Evolutionary conservation across 2,329 filamentous ascomycete species (phyloP), one percentile per base, ranked within the genome.

Genomic region (Zymoseptoria brevis): DNA sequence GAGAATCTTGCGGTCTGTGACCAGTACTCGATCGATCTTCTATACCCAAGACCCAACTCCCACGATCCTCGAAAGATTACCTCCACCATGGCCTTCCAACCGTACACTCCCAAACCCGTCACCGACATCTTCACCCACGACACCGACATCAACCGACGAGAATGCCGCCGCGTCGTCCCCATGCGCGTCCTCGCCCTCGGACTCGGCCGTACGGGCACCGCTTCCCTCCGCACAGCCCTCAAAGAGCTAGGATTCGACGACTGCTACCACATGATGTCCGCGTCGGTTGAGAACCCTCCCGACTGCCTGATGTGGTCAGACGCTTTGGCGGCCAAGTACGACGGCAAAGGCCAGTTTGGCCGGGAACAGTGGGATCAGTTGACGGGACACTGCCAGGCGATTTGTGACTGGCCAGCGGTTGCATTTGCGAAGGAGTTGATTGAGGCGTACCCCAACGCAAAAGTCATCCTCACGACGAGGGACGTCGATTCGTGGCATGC

Each of bases 201-300:
- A 52, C 79, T 89, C 19, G 85, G 85, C 57, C 80, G 87, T 63
- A 90, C 87, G 8, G 87, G 87, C 68, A 89, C 87, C 67, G 82
- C 85, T 35, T 89, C 85, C 50, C 81, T 88, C 69, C 80, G 85
- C 62, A 81, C 80, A 50, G 86, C 87, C 19, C 80, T 89, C 71
- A 81, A 85, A 69, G 77, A 83, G 66, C 79, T 89, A 49, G 86
- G 86, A 62, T 88, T 85, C 71, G 76, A 81, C 66, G 83, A 87
- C 72, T 86, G 83, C 61, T 88, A 89, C 78, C 87, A 89, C 77
- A 87, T 87, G 85, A 86, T 87, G 83, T 85, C 81, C 67, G 83
- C 82, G 64, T 84, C 81, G 60, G 83, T 87, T 61, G 85, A 88
- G 75, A 88, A 87, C 73, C 83, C 83, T 9, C 83, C 81, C 22